Evolutionary conservation across 2,329 filamentous ascomycete genomes (phyloP), one percentile per base, ranked within the genome.

Genomic region (Xylogone sp.): DNA sequence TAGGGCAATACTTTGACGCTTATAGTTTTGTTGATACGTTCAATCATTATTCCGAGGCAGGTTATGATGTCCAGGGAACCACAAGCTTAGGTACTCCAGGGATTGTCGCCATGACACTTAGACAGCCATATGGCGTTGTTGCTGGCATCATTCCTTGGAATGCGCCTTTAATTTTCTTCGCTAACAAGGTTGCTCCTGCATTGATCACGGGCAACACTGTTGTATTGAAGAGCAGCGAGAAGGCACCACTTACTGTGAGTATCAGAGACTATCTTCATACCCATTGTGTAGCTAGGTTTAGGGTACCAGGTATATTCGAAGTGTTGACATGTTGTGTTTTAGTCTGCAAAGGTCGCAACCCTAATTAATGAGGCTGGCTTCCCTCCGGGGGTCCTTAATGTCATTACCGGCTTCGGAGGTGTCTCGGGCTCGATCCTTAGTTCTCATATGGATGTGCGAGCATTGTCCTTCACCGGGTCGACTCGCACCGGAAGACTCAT

Each of bases 401-500:
- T 72, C 31, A 44, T 71, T 19, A 62, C 60, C 13, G 69, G 69
- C 6, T 61, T 61, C 45, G 69, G 69, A 8, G 48, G 59, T 18
- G 56, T 56, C 10, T 55, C 61, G 12, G 67, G 67, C 10, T 55
- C 57, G 1, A 53, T 59, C 1, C 58, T 68, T 2, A 53, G 60
- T n/a, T 39, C 44, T 10, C 66, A 68, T 48, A 64, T 64, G 63
- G 57, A 63, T 45, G 62, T 68, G 12, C 54, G 62, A 39, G 56
- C 55, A 4, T 39, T 56, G 67, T 89, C 87, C 0, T 91, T 91
- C 58, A 91, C 87, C 0, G 87, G 87, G 20, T 87, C 82, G 1
- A 90, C 87, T 0, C 71, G 75, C 2, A 90, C 87, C 0, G 87
- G 83, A 4, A 78, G 80, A 43, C 74, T 82, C 34, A 88, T 90